Base-by-base conservation (phyloP, 2,329 filamentous ascomycete species). In the Colletotrichum agaves region DNA sequence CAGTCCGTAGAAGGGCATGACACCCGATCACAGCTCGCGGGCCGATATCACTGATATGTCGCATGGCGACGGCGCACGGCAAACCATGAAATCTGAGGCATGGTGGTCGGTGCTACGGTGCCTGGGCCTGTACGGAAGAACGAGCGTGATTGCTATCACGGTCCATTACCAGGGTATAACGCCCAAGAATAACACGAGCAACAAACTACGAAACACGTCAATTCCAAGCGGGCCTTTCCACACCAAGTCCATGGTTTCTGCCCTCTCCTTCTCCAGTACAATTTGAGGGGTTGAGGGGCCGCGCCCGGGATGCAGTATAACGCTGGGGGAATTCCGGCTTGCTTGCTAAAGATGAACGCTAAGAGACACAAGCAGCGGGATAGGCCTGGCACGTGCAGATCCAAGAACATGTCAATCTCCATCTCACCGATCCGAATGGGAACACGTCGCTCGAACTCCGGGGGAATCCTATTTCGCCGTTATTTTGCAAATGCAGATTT, bases 251-350 rank as follows among this genome's bases (percentile, higher is more conserved):
- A 53, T 12, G 44, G 31, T 21, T 63, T 31, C 44, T 31, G 63
- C 63, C 56, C 15, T 21, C 57, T 35, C 53, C 60, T 58, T 67
- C 58, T n/a, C n/a, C n/a, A n/a, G n/a, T 60, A 67, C 64, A 37
- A 58, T 49, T 52, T 46, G 44, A 63, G 44, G 64, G 64, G 63
- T 31, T 37, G 35, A 44, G 58, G 63, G 50, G 52, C 37, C 31
- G 63, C 63, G 35, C 41, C 33, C 60, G 35, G 41, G 53, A 47
- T 39, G 44, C 60, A 39, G 63, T 67, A 60, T 39, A 19, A 63
- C 63, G 52, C 63, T 63, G 64, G 41, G 53, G 37, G 46, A 58
- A 37, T n/a, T n/a, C n/a, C n/a, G 46, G 19, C 46, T 31, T 50
- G 46, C 46, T 57, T 31, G 59, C 58, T 39, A 35, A 52, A 57